These are phyloP conservation scores for Xylariaceae sp. DNA, from an alignment of 2,329 filamentous ascomycete species.

Conservation along the genomic window DNA sequence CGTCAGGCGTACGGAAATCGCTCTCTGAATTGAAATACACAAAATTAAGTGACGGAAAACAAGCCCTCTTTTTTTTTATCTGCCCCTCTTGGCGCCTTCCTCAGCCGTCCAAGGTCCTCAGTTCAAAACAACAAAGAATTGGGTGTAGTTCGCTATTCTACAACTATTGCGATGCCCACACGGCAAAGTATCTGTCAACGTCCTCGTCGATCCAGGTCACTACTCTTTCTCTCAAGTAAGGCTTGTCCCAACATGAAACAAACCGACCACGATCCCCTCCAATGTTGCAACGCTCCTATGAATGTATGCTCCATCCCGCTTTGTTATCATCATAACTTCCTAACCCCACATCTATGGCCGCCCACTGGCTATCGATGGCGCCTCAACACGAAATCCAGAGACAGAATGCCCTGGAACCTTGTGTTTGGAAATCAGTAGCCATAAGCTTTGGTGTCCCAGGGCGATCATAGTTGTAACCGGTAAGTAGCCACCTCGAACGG, in stretches of 20 bases:
- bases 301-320: not conserved
- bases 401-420: not conserved
- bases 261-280: not conserved
- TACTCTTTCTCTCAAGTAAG: not conserved
- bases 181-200: too few relatives aligned
- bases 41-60: not conserved
- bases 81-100: not conserved
- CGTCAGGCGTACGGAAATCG: constrained; percentile 1
- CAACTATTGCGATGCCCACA: not conserved
- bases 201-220: not conserved
- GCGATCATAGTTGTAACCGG: constrained; percentile 61
- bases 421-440: not conserved
- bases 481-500: constrained; percentile 89
- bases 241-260: not conserved
- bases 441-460: not conserved
- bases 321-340: not conserved
- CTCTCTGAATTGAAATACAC: not conserved
- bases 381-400: not conserved
- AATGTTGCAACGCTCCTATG: not conserved
- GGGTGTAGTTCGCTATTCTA: not conserved
- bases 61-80: not conserved
- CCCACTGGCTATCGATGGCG: not conserved
- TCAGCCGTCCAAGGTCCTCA: too few relatives aligned
- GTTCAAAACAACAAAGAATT: not conserved
- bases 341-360: not conserved